These are phyloP conservation scores for Ustilago tritici DNA, from an alignment of 1,284 basidiomycete species.

Conservation along the genomic window DNA sequence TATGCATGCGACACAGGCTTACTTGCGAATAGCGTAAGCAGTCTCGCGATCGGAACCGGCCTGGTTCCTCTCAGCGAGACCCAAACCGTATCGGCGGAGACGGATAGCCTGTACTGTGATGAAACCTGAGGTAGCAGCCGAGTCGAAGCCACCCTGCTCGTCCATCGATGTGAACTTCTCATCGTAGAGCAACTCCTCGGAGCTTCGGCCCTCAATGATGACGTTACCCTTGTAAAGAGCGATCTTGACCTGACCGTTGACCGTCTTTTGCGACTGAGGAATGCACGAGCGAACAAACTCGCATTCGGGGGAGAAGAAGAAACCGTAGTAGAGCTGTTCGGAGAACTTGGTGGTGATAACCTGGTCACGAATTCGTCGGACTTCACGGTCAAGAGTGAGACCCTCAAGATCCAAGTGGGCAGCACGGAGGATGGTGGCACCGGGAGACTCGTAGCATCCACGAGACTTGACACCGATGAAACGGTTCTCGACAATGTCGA, in stretches of 20 bases:
- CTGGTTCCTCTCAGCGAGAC: slow-evolving; percentile 58
- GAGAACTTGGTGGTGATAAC: slow-evolving; percentile 91
- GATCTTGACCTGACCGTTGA: slow-evolving; percentile 90
- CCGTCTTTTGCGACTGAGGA: slow-evolving; percentile 92
- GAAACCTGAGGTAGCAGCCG: slow-evolving; percentile 66
- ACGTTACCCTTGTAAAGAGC: slow-evolving; percentile 98
- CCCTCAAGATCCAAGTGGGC: slow-evolving; percentile 98
- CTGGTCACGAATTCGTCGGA: slow-evolving; percentile 92
- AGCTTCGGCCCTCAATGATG: slow-evolving; percentile 89
- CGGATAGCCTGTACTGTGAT: slow-evolving; percentile 68
- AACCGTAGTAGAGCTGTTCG: slow-evolving; percentile 92
- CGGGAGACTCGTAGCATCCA: slow-evolving; percentile 98
- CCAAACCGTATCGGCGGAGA: slow-evolving; percentile 64
- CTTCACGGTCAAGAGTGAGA: slow-evolving; percentile 95
- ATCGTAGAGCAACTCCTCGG: slow-evolving; percentile 90
- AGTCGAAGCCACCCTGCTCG: slow-evolving; percentile 94
- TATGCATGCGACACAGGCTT: neutral
- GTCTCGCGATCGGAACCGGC: slow-evolving; percentile 58
- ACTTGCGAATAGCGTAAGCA: slow-evolving; percentile 63
- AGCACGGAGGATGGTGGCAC: slow-evolving; percentile 91
- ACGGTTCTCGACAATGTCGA: slow-evolving; percentile 99
- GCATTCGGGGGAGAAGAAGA: slow-evolving; percentile 96
- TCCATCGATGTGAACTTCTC: slow-evolving; percentile 99
- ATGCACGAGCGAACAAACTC: slow-evolving; percentile 82
- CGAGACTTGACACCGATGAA: slow-evolving; percentile 99